Conservation (phyloP, 2,329 filamentous ascomycete species). For the Plenodomus tracheiphilus region DNA sequence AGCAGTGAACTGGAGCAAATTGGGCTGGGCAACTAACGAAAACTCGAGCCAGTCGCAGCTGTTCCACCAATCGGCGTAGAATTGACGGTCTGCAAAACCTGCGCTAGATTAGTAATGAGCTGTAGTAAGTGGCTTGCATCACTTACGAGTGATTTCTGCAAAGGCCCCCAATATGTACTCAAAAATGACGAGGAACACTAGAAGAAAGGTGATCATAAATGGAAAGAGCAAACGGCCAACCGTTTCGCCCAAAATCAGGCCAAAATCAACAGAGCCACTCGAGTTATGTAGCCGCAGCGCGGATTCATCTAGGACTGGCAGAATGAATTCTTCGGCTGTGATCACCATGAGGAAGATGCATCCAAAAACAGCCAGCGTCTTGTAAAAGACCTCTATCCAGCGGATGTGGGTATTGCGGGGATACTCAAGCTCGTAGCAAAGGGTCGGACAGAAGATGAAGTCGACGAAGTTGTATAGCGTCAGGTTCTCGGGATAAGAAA, state of each 20-base stretch:
- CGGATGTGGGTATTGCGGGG: constrained; percentile 75
- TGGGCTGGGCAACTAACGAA: no score
- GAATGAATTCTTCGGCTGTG: constrained; percentile 91
- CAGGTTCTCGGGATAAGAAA: constrained; percentile 89
- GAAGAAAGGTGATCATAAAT: constrained; percentile 93
- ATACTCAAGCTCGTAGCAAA: constrained; percentile 98
- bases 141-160: constrained; percentile 77
- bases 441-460: constrained; percentile 87
- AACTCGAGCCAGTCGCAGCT: constrained; percentile 92
- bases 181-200: constrained; percentile 98
- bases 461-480: constrained; percentile 81
- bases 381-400: constrained; percentile 81
- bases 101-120: constrained; percentile 17
- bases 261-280: constrained; percentile 63
- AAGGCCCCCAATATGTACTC: constrained; percentile 95
- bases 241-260: constrained; percentile 83
- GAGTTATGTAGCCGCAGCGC: constrained; percentile 56
- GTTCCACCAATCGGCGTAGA: constrained; percentile 80
- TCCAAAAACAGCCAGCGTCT: constrained; percentile 87
- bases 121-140: neutral
- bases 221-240: constrained; percentile 92
- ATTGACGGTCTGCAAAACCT: constrained; percentile 87
- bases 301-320: constrained; percentile 82
- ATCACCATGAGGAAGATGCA: constrained; percentile 94
- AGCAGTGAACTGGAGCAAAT: no score